These are phyloP conservation scores for Sindora glabra DNA, from an alignment of 306 rosid species.

Conservation along the genomic window DNA sequence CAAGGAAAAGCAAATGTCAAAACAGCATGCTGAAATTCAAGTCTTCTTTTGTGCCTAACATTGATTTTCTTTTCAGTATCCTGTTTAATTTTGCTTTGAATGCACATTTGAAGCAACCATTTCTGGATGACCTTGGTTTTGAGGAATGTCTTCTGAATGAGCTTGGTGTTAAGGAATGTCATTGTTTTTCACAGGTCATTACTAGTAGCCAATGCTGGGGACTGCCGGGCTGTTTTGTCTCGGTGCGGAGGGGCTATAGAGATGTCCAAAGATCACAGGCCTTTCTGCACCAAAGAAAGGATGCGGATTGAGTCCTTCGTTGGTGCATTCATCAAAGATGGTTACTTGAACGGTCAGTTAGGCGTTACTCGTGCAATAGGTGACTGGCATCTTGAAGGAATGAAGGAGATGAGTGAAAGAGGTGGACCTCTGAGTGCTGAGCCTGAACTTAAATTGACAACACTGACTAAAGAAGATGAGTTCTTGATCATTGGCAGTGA, in stretches of 20 bases:
- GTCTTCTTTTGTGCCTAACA: not conserved
- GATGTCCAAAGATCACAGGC: slow-evolving; percentile 86
- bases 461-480: slow-evolving; percentile 73
- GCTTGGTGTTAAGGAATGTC: not conserved
- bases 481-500: slow-evolving; percentile 87
- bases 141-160: not conserved
- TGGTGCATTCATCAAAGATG: slow-evolving; percentile 74
- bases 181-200: slow-evolving; percentile 51
- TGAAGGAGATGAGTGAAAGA: slow-evolving; percentile 59
- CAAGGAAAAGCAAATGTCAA: no score
- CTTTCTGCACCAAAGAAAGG: slow-evolving; percentile 61
- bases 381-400: slow-evolving; percentile 91
- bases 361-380: slow-evolving; percentile 90
- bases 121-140: not conserved
- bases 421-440: slow-evolving; percentile 85
- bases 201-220: slow-evolving; percentile 96
- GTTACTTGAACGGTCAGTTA: slow-evolving; percentile 66
- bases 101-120: not conserved
- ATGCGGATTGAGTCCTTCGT: slow-evolving; percentile 56
- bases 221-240: slow-evolving; percentile 89
- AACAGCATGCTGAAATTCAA: not conserved
- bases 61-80: not conserved
- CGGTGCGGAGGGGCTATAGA: slow-evolving; percentile 56
- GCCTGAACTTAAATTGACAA: slow-evolving; percentile 69
- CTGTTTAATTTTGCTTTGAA: not conserved